Conservation (phyloP, 805 yeast species). For the Candida sithepensis region DNA sequence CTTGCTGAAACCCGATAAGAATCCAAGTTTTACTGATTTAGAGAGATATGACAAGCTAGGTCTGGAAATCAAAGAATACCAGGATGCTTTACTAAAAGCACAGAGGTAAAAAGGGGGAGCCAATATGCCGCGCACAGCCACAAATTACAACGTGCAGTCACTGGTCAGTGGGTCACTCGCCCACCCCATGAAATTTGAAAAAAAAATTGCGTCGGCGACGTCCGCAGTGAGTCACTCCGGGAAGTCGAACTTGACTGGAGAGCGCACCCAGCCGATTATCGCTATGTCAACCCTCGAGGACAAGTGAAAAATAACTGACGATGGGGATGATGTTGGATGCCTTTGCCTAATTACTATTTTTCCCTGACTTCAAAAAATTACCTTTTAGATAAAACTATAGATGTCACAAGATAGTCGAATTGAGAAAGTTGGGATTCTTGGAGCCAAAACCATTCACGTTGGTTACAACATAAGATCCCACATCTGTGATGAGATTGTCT, state of each 20-base stretch:
- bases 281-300: neutral
- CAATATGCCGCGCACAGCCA: too few relatives aligned
- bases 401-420: slow-evolving; percentile 22
- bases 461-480: slow-evolving; percentile 79
- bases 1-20: too few relatives aligned
- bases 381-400: neutral
- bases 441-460: slow-evolving; percentile 80
- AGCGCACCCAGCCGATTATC: too few relatives aligned
- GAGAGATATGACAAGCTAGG: too few relatives aligned
- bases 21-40: too few relatives aligned
- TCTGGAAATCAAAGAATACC: too few relatives aligned
- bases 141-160: too few relatives aligned
- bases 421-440: slow-evolving; percentile 70
- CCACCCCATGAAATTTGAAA: neutral
- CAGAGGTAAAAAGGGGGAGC: too few relatives aligned
- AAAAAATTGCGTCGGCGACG: neutral
- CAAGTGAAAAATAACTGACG: neutral
- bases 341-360: too few relatives aligned
- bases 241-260: neutral
- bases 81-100: too few relatives aligned
- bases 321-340: too few relatives aligned
- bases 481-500: slow-evolving; percentile 64
- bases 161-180: too few relatives aligned
- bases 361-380: neutral
- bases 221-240: neutral